phyloP scores from a whole-genome alignment of 176 grass and related monocot genomes.

The Triticum timopheevii region DNA sequence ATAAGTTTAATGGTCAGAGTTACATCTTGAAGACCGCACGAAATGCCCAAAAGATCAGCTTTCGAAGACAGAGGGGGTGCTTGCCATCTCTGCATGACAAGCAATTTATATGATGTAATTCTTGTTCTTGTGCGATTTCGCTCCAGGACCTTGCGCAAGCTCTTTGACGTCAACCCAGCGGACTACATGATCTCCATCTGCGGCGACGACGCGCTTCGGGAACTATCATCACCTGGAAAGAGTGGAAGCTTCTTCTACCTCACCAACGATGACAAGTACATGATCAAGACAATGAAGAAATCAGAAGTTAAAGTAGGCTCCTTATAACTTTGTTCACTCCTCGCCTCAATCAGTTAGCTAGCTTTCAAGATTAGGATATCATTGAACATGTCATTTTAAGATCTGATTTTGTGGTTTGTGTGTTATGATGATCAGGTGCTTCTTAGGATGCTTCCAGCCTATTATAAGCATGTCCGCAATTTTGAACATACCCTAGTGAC shows the following conservation, averaged over 20 bases:
- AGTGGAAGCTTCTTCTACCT: conserved; percentile 45
- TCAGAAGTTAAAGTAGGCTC: conserved; percentile 33
- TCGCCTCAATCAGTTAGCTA: not conserved
- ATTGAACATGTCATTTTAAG: not conserved
- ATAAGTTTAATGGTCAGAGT: too few species aligned
- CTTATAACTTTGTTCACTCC: not conserved
- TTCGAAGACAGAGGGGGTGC: not conserved
- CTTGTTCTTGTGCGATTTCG: not conserved
- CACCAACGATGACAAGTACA: conserved; percentile 43
- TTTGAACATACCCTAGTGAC: conserved; percentile 74
- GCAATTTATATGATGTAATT: not conserved
- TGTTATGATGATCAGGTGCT: conserved; percentile 55
- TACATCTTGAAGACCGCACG: too few species aligned
- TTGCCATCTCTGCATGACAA: not conserved
- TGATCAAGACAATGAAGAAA: conserved; percentile 48
- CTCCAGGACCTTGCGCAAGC: conserved; percentile 34
- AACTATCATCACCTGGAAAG: conserved; percentile 32
- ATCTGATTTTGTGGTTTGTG: conserved; percentile 14
- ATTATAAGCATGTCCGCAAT: conserved; percentile 70
- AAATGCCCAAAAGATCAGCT: too few species aligned
- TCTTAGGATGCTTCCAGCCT: conserved; percentile 83
- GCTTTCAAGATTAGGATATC: not conserved
- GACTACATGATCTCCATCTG: conserved; percentile 40
- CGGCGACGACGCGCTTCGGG: conserved; percentile 24
- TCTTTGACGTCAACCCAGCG: conserved; percentile 32